Conservation (phyloP, 345 rosid species). For the Anastatica hierochuntica region DNA sequence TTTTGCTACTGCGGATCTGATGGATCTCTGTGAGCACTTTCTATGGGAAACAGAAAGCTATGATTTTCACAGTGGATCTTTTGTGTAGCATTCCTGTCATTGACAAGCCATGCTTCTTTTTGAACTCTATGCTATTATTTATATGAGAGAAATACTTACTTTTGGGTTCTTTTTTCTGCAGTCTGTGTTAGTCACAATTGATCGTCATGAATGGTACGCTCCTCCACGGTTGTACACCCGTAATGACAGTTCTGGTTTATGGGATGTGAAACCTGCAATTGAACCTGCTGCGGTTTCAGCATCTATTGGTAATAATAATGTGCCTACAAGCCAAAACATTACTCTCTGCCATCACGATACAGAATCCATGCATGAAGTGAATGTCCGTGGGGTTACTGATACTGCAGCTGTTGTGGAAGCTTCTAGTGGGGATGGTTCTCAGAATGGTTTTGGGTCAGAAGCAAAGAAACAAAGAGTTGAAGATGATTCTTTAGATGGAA, state of each 20-base stretch:
- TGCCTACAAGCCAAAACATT: slow-evolving; percentile 17
- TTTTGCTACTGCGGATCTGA: slow-evolving; percentile 1
- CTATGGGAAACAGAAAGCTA: not conserved
- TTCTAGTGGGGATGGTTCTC: slow-evolving; percentile 40
- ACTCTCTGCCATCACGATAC: slow-evolving; percentile 31
- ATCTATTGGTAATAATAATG: slow-evolving; percentile 28
- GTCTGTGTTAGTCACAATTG: slow-evolving; percentile 78
- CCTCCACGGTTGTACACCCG: slow-evolving; percentile 86
- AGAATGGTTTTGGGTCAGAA: slow-evolving; percentile 44
- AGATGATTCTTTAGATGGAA: slow-evolving; percentile 42
- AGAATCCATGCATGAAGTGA: slow-evolving; percentile 41
- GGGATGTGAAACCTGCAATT: slow-evolving; percentile 66
- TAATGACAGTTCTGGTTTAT: slow-evolving; percentile 76
- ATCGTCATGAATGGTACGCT: slow-evolving; percentile 96
- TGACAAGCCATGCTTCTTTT: not conserved
- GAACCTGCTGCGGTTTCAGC: slow-evolving; percentile 30
- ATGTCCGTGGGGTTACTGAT: slow-evolving; percentile 39
- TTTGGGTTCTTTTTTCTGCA: slow-evolving; percentile 31
- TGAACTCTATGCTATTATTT: slow-evolving; percentile 5
- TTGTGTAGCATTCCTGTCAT: not conserved
- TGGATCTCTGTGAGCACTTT: slow-evolving; percentile 1
- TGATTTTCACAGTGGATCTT: not conserved
- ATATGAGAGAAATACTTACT: slow-evolving; percentile 14
- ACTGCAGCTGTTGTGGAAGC: slow-evolving; percentile 45
- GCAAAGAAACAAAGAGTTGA: slow-evolving; percentile 54